Conservation (phyloP, 1,284 basidiomycete species). For the Violaceomyces palustris region DNA sequence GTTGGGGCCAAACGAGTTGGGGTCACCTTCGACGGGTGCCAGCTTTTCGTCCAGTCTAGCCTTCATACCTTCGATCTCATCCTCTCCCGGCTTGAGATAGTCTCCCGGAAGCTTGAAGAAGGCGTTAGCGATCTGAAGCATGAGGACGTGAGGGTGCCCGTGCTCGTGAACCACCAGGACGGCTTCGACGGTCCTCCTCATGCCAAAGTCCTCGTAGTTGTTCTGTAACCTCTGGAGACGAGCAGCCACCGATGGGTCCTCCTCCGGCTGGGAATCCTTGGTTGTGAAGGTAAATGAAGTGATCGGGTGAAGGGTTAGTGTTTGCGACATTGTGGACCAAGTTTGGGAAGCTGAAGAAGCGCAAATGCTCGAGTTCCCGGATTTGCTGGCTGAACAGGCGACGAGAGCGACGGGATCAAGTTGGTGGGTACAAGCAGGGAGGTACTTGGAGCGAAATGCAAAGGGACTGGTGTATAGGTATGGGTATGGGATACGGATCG, state of each 20-base stretch:
- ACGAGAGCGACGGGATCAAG: no score
- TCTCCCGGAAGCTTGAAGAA: slow-evolving; percentile 99
- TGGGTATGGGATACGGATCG: no score
- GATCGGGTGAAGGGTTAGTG: slow-evolving; percentile 62
- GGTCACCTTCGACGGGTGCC: slow-evolving; percentile 35
- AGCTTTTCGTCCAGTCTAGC: slow-evolving; percentile 73
- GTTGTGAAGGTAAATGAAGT: slow-evolving; percentile 87
- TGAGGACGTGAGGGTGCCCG: slow-evolving; percentile 69
- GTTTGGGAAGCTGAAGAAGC: no score
- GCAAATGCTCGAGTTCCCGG: no score
- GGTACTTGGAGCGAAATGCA: no score
- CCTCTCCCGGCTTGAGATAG: slow-evolving; percentile 91
- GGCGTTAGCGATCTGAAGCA: slow-evolving; percentile 95
- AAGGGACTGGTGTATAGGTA: no score
- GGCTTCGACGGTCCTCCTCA: slow-evolving; percentile 91
- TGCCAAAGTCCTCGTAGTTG: slow-evolving; percentile 91
- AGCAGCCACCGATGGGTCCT: slow-evolving; percentile 81
- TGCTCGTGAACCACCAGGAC: slow-evolving; percentile 81
- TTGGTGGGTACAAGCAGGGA: no score
- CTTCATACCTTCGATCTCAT: slow-evolving; percentile 83
- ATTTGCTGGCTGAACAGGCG: no score
- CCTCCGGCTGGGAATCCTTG: slow-evolving; percentile 90
- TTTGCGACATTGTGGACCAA: slow-evolving; percentile 34
- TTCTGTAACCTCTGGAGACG: slow-evolving; percentile 61
- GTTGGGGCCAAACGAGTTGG: slow-evolving; percentile 32